A percentile compares a stretch with the other conserved stretches of the same genome.
Conservation (phyloP, 2,329 filamentous ascomycete genomes). For the Paramyrothecium roridum region DNA sequence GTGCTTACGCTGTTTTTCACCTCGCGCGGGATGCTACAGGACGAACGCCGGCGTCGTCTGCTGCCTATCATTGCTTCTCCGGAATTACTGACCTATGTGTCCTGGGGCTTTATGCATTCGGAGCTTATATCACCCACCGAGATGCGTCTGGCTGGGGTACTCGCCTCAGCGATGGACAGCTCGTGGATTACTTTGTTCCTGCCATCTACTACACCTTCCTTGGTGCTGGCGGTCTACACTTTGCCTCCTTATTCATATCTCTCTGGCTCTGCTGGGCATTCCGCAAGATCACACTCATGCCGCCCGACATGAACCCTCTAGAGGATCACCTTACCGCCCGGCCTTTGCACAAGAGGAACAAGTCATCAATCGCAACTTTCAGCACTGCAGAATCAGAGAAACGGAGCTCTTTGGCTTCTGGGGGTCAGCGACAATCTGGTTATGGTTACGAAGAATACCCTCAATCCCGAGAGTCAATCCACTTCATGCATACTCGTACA, state of each 20-base stretch:
- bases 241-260: conserved; percentile 67
- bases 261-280: conserved; percentile 76
- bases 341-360: conserved; percentile 69
- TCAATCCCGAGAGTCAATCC: conserved; percentile 54
- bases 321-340: conserved; percentile 80
- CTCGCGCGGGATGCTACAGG: conserved; percentile 66
- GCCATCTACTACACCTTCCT: conserved; percentile 68
- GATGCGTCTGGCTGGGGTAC: conserved; percentile 60
- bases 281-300: conserved; percentile 75
- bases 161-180: conserved; percentile 55
- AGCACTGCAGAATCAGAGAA: conserved; percentile 52
- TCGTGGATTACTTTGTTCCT: conserved; percentile 59
- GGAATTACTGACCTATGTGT: conserved; percentile 64
- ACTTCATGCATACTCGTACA: conserved; percentile 76
- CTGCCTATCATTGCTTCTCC: conserved; percentile 87
- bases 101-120: conserved; percentile 55
- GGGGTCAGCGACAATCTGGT: conserved; percentile 39
- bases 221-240: conserved; percentile 63
- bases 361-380: conserved; percentile 49
- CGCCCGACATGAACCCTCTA: conserved; percentile 93
- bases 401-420: conserved; percentile 48
- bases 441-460: conserved; percentile 38
- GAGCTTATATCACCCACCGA: conserved; percentile 41
- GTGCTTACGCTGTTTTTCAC: conserved; percentile 78
- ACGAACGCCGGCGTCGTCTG: conserved; percentile 74